These are phyloP conservation scores for Rhizophagus clarus DNA, from an alignment of 192 early-diverging fungal genomes.

Conservation along the genomic window DNA sequence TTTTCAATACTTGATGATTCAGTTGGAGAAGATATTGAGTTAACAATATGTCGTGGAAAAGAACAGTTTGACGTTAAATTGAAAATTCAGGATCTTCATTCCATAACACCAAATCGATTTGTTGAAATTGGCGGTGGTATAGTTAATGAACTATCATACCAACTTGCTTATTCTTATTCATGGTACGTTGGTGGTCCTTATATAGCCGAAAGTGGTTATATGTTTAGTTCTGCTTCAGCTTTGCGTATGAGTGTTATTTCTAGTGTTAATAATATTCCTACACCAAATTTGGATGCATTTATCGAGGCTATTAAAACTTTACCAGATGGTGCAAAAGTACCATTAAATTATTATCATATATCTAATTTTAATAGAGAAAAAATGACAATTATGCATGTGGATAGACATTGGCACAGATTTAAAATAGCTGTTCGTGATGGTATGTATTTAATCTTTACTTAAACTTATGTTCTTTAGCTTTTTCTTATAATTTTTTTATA, in stretches of 20 bases:
- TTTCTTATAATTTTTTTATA: too few species aligned
- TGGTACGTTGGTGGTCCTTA: conserved; percentile 80
- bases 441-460: conserved; percentile 24
- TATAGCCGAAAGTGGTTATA: conserved; percentile 70
- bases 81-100: conserved; percentile 70
- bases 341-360: conserved; percentile 72
- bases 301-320: conserved; percentile 63
- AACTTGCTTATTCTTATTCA: conserved; percentile 70
- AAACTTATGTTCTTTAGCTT: too few species aligned
- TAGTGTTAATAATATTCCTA: conserved; percentile 66
- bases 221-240: conserved; percentile 65
- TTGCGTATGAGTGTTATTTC: conserved; percentile 70
- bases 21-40: conserved; percentile 49
- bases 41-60: conserved; percentile 64
- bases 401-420: conserved; percentile 87
- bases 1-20: conserved; percentile 63
- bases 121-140: conserved; percentile 85
- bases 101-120: conserved; percentile 80
- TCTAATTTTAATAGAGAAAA: conserved; percentile 78
- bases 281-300: conserved; percentile 68
- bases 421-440: conserved; percentile 76
- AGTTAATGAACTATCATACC: conserved; percentile 73
- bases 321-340: conserved; percentile 60
- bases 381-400: conserved; percentile 80
- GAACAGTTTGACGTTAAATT: conserved; percentile 47